Evolutionary conservation across 164 flowering plant genomes (phyloP), one percentile per base, ranked within the genome.

Genomic region (Macadamia tetraphylla): DNA sequence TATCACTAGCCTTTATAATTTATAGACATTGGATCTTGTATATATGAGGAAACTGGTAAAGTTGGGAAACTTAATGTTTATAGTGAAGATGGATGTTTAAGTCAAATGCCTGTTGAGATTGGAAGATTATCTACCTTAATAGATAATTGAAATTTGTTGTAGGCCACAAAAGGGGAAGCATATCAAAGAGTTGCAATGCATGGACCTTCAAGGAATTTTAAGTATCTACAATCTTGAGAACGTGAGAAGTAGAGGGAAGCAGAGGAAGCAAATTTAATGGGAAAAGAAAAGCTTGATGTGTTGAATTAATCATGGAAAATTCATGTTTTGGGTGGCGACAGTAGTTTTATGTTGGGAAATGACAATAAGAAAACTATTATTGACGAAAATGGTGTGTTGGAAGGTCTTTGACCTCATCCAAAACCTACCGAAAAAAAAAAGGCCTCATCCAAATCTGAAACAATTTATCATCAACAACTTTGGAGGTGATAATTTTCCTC

Each of bases 331-430:
- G 51, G 13, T 46, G 13, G 9, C 9, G 51, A 1, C 9, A 46
- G 1, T 46, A 11, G 13, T 46, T 46, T 1, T 46, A 11, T 8
- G 9, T 8, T 46, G 0, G 13, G 9, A 43, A 23, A 23, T 23
- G 23, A 23, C 23, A 23, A 23, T 23, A 23, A 23, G 23, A 23
- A 23, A 23, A 23, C 23, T 23, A 0, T 23, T 23, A 23, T 23
- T 23, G 9, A 43, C 9, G 7, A 46, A 46, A 9, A 46, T 8
- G 51, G 7, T 18, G 74, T 67, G 48, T n/a, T 74, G 10, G 72
- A 73, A 30, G 68, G 29, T 23, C 61, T 73, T 29, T 72, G 62
- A 23, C 73, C 73, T 43, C 72, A 68, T 35, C 23, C 23, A 23
- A 23, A 23, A 23, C 23, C 23, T 23, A 23, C 23, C 23, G 23